Evolutionary conservation across 2,329 filamentous ascomycete genomes (phyloP).

Genomic region (Chalaropsis thielavioides): DNA sequence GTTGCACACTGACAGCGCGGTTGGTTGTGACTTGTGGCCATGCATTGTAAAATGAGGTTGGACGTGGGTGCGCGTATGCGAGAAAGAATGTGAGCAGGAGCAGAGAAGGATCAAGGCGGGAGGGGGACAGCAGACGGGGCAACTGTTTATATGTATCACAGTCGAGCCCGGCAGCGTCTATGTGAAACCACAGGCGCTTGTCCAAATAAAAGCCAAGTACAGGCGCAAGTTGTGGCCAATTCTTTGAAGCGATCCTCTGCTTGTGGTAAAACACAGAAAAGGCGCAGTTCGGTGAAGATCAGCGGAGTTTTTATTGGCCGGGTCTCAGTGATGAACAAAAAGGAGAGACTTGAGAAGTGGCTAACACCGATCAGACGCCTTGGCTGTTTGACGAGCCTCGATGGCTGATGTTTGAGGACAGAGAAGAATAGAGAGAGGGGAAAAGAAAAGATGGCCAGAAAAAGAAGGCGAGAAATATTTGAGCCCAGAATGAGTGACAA

Average conservation of each 20-base stretch:
- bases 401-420: background rate
- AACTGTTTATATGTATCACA: background rate
- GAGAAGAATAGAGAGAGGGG: background rate
- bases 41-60: background rate
- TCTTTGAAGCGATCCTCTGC: background rate
- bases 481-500: background rate
- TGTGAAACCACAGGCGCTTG: background rate
- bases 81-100: background rate
- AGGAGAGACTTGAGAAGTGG: background rate
- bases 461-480: background rate
- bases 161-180: background rate
- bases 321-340: background rate
- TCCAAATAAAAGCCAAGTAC: background rate
- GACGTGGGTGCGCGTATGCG: background rate
- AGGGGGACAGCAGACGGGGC: background rate
- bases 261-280: background rate
- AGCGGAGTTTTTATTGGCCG: background rate
- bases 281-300: background rate
- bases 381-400: background rate
- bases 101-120: background rate
- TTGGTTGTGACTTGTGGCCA: constrained; percentile 7
- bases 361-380: background rate
- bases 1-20: background rate
- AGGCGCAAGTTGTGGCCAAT: background rate
- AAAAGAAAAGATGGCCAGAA: background rate